Evolutionary conservation across 768 basidiomycete species (phyloP).

Genomic region (Mycena indigotica): DNA sequence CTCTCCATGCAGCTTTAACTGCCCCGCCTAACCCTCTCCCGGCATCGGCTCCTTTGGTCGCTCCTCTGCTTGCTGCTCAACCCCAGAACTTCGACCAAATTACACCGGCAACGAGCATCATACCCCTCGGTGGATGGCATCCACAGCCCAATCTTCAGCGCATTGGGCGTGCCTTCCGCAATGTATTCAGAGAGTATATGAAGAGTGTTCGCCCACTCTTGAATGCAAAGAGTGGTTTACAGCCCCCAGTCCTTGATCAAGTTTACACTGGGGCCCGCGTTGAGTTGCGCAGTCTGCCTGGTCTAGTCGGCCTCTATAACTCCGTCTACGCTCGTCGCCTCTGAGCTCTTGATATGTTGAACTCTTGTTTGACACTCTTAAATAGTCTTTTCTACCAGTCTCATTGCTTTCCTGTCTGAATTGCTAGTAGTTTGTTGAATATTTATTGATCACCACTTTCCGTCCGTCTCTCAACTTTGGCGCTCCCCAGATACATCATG

Average conservation of each 20-base stretch:
- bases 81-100: slow-evolving; percentile 23
- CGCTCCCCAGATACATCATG: no score
- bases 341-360: background rate
- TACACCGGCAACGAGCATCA: slow-evolving; percentile 32
- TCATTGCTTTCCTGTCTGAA: no score
- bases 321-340: slow-evolving; percentile 46
- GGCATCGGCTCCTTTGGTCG: slow-evolving; percentile 40
- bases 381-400: no score
- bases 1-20: slow-evolving; percentile 38
- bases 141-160: slow-evolving; percentile 31
- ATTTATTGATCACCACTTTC: no score
- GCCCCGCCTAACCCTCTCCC: slow-evolving; percentile 37
- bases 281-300: slow-evolving; percentile 50
- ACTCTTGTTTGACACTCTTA: no score
- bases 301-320: slow-evolving; percentile 51
- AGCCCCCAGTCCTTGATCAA: slow-evolving; percentile 37
- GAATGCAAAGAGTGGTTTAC: slow-evolving; percentile 35
- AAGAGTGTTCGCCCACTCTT: slow-evolving; percentile 54
- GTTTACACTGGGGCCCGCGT: slow-evolving; percentile 44
- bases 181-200: slow-evolving; percentile 43
- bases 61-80: slow-evolving; percentile 38
- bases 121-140: slow-evolving; percentile 65
- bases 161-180: slow-evolving; percentile 47
- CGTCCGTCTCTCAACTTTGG: no score
- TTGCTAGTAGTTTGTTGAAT: no score